Conservation (phyloP, 1,284 basidiomycete species). For the Marasmius sp. region DNA sequence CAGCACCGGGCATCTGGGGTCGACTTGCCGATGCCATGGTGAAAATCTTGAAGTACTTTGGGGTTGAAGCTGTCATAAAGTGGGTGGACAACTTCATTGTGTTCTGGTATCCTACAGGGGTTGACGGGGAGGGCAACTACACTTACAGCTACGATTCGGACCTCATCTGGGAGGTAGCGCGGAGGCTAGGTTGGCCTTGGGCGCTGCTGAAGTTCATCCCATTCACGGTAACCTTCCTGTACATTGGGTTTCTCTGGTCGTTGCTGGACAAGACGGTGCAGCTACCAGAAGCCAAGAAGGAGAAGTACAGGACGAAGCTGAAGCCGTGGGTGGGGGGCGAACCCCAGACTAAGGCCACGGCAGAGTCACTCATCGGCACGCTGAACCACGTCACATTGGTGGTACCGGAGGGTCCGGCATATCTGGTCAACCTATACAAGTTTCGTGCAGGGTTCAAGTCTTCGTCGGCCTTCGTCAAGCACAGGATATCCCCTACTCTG, state of each 20-base stretch:
- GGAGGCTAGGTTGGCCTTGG: conserved; percentile 29
- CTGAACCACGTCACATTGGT: conserved; percentile 19
- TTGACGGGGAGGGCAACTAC: background rate
- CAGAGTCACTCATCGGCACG: conserved; percentile 5
- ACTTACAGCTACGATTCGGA: conserved; percentile 11
- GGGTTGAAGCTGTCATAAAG: conserved; percentile 25
- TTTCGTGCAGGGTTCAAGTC: conserved; percentile 9
- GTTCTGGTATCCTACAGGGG: conserved; percentile 14
- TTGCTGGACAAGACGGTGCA: conserved; percentile 23
- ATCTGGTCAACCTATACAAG: conserved; percentile 11
- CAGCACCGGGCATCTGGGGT: conserved; percentile 31
- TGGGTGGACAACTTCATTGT: conserved; percentile 38
- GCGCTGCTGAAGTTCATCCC: conserved; percentile 23
- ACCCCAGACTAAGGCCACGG: background rate
- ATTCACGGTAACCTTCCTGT: conserved; percentile 36
- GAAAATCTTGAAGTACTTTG: background rate
- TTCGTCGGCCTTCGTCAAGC: background rate
- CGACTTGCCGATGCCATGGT: conserved; percentile 30
- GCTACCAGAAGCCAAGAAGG: conserved; percentile 26
- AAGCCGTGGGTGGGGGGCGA: background rate
- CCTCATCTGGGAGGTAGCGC: conserved; percentile 17
- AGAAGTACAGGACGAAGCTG: conserved; percentile 2
- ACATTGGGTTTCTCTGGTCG: too few relatives aligned
- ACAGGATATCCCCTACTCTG: conserved; percentile 13
- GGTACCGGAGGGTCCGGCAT: background rate